phyloP scores from a whole-genome alignment of 1,139 yeast genomes.

The Pichia sp. region DNA sequence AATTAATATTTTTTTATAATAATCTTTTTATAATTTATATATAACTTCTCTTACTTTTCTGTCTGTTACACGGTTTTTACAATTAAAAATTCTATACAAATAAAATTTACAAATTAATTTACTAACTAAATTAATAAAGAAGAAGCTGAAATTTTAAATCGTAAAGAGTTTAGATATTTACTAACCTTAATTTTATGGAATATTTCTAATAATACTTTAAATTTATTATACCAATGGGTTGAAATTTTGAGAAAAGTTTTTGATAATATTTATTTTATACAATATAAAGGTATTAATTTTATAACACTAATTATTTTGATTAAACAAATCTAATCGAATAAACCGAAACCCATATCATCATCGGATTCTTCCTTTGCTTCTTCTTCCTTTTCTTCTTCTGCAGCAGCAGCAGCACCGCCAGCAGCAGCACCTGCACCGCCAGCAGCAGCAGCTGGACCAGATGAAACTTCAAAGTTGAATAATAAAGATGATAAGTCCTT shows the following conservation, averaged over 20 bases:
- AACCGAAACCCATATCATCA: slow-evolving; percentile 69
- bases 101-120: background rate
- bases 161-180: too few species aligned
- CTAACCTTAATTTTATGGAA: too few species aligned
- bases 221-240: too few species aligned
- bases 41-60: slow-evolving; percentile 3
- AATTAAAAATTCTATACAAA: background rate
- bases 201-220: too few species aligned
- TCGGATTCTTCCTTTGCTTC: slow-evolving; percentile 60
- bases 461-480: slow-evolving; percentile 71
- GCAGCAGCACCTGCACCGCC: slow-evolving; percentile 51
- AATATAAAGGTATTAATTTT: background rate
- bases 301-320: background rate
- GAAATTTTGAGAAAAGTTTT: too few species aligned
- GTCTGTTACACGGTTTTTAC: slow-evolving; percentile 3
- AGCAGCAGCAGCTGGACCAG: slow-evolving; percentile 57
- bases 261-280: too few species aligned
- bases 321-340: slow-evolving; percentile 53
- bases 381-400: slow-evolving; percentile 52
- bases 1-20: background rate
- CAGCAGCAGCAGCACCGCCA: slow-evolving; percentile 53
- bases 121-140: too few species aligned
- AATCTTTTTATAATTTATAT: background rate
- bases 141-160: too few species aligned
- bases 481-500: slow-evolving; percentile 71